A percentile compares a stretch with the other conserved stretches of the same genome.
Conservation (phyloP, 805 yeast species). For the Saccharomycopsis capsularis region DNA sequence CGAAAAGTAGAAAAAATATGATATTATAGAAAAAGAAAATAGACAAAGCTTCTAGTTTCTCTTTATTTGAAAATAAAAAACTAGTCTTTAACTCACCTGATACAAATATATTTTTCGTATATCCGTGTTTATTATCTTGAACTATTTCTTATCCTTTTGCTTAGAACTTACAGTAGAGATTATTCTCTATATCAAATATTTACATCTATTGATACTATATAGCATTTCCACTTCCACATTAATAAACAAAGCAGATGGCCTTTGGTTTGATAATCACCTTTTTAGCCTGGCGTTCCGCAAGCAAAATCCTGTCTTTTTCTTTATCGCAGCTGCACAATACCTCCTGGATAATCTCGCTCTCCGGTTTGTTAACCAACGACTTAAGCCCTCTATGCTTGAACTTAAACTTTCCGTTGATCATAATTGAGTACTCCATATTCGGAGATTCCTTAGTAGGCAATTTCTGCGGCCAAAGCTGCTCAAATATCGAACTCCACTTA, state of each 20-base stretch:
- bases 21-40: too few relatives aligned
- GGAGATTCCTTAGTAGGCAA: conserved; percentile 34
- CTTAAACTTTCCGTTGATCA: conserved; percentile 67
- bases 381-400: conserved; percentile 36
- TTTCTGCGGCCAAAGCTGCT: conserved; percentile 57
- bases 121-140: too few relatives aligned
- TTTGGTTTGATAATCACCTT: conserved; percentile 51
- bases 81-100: too few relatives aligned
- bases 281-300: conserved; percentile 33
- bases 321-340: conserved; percentile 25
- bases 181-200: too few relatives aligned
- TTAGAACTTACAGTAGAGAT: too few relatives aligned
- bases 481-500: conserved; percentile 46
- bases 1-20: too few relatives aligned
- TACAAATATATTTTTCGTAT: too few relatives aligned
- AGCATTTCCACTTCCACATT: neutral
- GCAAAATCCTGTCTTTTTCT: conserved; percentile 36
- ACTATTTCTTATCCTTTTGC: too few relatives aligned
- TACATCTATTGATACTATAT: too few relatives aligned
- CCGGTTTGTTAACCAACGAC: conserved; percentile 32
- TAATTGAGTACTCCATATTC: conserved; percentile 43
- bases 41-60: too few relatives aligned
- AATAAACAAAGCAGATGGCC: conserved; percentile 40
- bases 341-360: conserved; percentile 32
- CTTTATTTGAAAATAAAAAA: too few relatives aligned